Evolutionary conservation across 2,329 filamentous ascomycete species (phyloP).

Genomic region (Epicoccum sorghinum): DNA sequence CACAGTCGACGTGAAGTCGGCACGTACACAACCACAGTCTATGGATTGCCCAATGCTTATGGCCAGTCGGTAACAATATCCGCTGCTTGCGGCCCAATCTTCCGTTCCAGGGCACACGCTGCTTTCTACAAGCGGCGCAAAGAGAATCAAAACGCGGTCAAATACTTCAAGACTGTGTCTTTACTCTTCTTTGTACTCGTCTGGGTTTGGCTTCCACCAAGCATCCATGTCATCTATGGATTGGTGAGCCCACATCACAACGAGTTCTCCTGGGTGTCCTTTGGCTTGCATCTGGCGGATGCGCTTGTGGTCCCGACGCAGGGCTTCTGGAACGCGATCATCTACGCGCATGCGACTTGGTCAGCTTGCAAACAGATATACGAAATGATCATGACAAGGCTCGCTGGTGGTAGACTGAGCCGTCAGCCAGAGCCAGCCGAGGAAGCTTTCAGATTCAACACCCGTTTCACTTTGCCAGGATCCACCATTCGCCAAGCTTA

Average conservation of each 20-base stretch:
- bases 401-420: background rate
- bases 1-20: background rate
- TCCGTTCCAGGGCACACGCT: background rate
- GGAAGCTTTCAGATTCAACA: constrained; percentile 16
- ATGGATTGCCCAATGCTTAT: constrained; percentile 8
- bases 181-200: constrained; percentile 75
- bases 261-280: too few species aligned
- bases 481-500: too few species aligned
- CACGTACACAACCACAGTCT: constrained; percentile 20
- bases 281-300: constrained; percentile 67
- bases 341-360: constrained; percentile 63
- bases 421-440: constrained; percentile 1
- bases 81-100: background rate
- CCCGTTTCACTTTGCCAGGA: background rate
- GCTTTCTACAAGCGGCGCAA: background rate
- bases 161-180: constrained; percentile 72
- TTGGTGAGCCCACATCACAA: constrained; percentile 58
- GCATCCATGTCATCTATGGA: constrained; percentile 74
- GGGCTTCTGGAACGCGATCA: constrained; percentile 82
- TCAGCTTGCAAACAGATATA: constrained; percentile 33
- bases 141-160: constrained; percentile 64
- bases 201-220: constrained; percentile 70
- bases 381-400: constrained; percentile 7
- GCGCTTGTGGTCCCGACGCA: constrained; percentile 80
- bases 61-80: constrained; percentile 4